phyloP scores from a whole-genome alignment of 192 early-diverging fungal genomes.

The Rhizophagus sp. region DNA sequence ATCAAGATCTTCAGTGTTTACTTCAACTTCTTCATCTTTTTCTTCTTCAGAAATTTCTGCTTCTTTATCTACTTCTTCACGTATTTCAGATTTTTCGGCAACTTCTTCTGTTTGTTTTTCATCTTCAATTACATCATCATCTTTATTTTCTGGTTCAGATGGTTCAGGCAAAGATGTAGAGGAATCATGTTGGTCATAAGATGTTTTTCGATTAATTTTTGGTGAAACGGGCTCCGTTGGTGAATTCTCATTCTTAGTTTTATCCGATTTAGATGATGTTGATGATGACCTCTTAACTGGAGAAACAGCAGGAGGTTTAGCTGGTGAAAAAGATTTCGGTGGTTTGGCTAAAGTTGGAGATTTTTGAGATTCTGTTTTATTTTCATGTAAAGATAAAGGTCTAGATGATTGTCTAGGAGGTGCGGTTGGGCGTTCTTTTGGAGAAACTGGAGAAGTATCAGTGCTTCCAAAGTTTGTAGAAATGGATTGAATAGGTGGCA shows the following conservation, averaged over 20 bases:
- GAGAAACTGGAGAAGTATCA: not conserved
- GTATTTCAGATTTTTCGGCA: not conserved
- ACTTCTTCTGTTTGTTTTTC: not conserved
- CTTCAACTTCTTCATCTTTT: not conserved
- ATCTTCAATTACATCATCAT: not conserved
- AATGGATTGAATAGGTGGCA: not conserved
- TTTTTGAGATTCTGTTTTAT: conserved; percentile 36
- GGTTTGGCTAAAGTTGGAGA: conserved; percentile 41
- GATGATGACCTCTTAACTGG: conserved; percentile 4
- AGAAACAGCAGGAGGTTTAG: conserved; percentile 32
- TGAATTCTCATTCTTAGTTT: not conserved
- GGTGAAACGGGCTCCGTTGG: not conserved
- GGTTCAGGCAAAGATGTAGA: not conserved
- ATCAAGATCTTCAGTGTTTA: not conserved
- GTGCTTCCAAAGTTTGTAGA: not conserved
- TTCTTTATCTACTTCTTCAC: not conserved
- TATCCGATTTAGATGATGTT: not conserved
- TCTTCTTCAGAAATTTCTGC: not conserved
- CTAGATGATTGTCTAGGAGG: conserved; percentile 2
- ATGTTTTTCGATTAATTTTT: not conserved
- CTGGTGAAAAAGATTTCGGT: conserved; percentile 25
- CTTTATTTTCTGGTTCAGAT: not conserved
- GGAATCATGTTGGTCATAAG: not conserved
- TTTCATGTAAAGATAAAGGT: conserved; percentile 22
- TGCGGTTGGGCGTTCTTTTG: not conserved